Conservation (phyloP, 192 early-diverging fungal genomes). For the Gamsiella multidivaricata region DNA sequence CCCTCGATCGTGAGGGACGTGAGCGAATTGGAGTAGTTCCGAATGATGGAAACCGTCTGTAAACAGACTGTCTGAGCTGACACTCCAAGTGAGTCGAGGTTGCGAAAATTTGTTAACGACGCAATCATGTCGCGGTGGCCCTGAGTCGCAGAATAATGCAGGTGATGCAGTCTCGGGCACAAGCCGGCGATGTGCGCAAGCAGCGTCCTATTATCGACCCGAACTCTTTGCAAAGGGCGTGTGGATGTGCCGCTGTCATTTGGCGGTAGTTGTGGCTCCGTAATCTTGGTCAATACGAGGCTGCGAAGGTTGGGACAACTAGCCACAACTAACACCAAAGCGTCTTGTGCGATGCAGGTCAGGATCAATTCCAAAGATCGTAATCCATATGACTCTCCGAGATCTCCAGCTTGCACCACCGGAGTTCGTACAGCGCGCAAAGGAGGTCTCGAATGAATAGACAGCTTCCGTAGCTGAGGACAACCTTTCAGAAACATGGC, state of each 20-base stretch:
- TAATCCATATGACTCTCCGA: background rate
- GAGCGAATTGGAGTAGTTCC: too few species aligned
- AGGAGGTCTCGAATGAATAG: background rate
- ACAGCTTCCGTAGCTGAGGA: background rate
- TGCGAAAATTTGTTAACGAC: too few species aligned
- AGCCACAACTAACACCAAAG: background rate
- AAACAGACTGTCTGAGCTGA: too few species aligned
- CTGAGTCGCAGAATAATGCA: background rate
- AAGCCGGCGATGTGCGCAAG: background rate
- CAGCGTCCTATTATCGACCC: background rate
- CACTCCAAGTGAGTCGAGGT: too few species aligned
- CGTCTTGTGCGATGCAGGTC: background rate
- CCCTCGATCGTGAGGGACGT: too few species aligned
- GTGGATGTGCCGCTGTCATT: too few species aligned
- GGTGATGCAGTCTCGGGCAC: slow-evolving; percentile 1
- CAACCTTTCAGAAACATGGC: background rate
- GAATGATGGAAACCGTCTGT: too few species aligned
- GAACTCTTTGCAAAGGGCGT: too few species aligned
- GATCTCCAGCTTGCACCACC: background rate
- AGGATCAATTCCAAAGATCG: background rate
- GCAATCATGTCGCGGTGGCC: background rate
- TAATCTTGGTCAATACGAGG: background rate
- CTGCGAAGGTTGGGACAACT: background rate
- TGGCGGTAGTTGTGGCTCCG: background rate
- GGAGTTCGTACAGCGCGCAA: background rate